Conservation (phyloP, 2,329 filamentous ascomycete species). For the Fusarium phyllophilum region DNA sequence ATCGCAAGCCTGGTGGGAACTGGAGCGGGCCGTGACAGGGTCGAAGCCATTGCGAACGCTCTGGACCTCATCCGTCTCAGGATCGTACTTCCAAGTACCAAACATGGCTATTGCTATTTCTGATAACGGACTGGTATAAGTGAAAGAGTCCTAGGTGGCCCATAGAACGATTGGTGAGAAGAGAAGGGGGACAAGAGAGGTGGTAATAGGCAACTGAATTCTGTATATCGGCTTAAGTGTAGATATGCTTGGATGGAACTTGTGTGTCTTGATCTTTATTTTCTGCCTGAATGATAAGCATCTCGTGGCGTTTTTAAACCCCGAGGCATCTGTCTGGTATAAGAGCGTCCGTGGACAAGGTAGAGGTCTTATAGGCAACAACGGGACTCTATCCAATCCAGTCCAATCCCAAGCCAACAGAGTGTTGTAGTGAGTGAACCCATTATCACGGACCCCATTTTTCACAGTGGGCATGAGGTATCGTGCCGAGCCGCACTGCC, state of each 20-base stretch:
- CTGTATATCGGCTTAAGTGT: neutral
- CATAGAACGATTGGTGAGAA: conserved; percentile 6
- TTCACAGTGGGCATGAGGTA: conserved; percentile 15
- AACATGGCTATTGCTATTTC: conserved; percentile 48
- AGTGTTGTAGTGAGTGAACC: conserved; percentile 3
- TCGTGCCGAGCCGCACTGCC: conserved; percentile 43
- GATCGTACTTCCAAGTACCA: conserved; percentile 53
- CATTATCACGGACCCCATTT: conserved; percentile 18
- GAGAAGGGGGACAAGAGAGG: neutral
- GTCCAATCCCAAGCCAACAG: conserved; percentile 14
- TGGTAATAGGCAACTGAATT: conserved; percentile 13
- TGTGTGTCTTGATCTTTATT: conserved; percentile 16
- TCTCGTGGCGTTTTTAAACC: conserved; percentile 33
- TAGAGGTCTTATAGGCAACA: conserved; percentile 35
- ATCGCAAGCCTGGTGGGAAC: conserved; percentile 53
- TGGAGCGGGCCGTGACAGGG: conserved; percentile 52
- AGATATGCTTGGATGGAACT: conserved; percentile 12
- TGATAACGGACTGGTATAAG: neutral
- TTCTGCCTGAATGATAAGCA: conserved; percentile 33
- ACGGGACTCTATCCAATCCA: neutral
- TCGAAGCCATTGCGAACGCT: conserved; percentile 51
- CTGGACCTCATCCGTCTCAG: conserved; percentile 51
- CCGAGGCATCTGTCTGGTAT: conserved; percentile 23
- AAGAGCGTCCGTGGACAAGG: neutral
- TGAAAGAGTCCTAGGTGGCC: conserved; percentile 10